These are phyloP conservation scores for Canna indica DNA, from an alignment of 176 grass and related monocot species.

Conservation along the genomic window DNA sequence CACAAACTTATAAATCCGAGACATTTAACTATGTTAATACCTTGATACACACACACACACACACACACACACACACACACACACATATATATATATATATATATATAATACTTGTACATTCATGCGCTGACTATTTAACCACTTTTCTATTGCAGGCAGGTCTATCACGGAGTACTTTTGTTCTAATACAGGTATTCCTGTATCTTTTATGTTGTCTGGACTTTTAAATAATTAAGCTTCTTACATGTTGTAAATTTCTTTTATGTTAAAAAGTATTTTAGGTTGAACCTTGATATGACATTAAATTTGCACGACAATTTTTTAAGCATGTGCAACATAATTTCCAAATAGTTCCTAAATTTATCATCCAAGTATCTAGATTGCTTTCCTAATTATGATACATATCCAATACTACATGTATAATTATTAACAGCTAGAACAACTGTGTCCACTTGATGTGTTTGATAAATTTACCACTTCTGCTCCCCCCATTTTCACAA, in stretches of 20 bases:
- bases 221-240: background rate
- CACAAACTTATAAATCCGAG: background rate
- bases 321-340: too few species aligned
- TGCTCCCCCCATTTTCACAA: too few species aligned
- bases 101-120: too few species aligned
- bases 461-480: background rate
- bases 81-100: too few species aligned
- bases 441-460: background rate
- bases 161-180: slow-evolving; percentile 90
- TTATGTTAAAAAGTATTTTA: background rate
- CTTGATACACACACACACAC: too few species aligned
- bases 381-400: too few species aligned
- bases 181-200: slow-evolving; percentile 78
- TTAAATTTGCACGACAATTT: too few species aligned
- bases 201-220: slow-evolving; percentile 11
- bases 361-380: too few species aligned
- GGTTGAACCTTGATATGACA: background rate
- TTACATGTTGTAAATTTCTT: background rate
- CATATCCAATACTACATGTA: too few species aligned
- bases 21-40: background rate
- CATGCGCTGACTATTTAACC: slow-evolving; percentile 17
- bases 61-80: too few species aligned
- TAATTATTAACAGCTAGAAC: too few species aligned
- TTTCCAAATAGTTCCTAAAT: too few species aligned
- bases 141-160: slow-evolving; percentile 63